phyloP scores from a whole-genome alignment of 331 rosid genomes.

The Cydonia oblonga region DNA sequence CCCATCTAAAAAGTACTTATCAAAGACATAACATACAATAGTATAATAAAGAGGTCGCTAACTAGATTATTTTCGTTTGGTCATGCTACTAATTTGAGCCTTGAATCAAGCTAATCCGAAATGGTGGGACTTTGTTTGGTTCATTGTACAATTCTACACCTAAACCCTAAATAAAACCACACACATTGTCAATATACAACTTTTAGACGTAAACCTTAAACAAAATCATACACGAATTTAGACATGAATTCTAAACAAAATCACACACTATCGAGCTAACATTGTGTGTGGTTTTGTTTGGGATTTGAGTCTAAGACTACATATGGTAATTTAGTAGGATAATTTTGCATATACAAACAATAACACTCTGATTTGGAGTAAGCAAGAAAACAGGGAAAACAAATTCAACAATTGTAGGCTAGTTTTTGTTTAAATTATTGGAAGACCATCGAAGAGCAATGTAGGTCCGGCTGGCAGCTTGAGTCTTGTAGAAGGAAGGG shows the following conservation, averaged over 20 bases:
- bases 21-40: background rate
- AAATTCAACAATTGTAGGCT: background rate
- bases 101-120: no score
- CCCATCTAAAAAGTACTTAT: background rate
- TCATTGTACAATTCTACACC: background rate
- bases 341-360: background rate
- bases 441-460: background rate
- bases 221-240: background rate
- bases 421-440: background rate
- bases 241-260: no score
- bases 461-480: background rate
- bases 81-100: no score
- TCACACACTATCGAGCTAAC: background rate
- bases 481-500: background rate
- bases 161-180: background rate
- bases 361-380: background rate
- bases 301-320: no score
- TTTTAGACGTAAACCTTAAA: background rate
- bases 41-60: no score
- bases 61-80: no score
- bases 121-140: background rate
- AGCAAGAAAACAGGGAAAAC: background rate
- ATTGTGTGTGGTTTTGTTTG: no score
- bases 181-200: background rate
- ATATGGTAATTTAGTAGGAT: no score